Evolutionary conservation across 2,329 filamentous ascomycete genomes (phyloP), one percentile per base, ranked within the genome.

Genomic region (Penicillium sp.): DNA sequence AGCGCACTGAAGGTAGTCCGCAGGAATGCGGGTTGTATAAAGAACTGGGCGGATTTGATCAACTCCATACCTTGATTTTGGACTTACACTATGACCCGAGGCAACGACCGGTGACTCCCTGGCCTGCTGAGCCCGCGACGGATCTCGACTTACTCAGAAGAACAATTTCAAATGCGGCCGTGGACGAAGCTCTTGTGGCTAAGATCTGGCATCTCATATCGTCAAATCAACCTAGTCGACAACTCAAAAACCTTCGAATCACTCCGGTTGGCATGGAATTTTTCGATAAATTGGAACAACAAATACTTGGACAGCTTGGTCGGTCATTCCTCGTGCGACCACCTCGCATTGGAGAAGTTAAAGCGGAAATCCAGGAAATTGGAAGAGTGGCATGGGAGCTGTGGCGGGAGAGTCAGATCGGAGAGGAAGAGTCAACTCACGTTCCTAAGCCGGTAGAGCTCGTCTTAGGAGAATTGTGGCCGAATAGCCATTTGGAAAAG

Each of bases 261-360:
- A 42, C 39, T 1, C 39, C 39, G 1, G 39, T 42, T 18, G 39
- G 39, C 1, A 42, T 42, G 23, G 39, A 42, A n/a, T 42, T 42
- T 15, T 42, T 29, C 23, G 39, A 42, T 42, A 42, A 42, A 42
- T n/a, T 29, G 8, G 39, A 42, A 42, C 39, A 42, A 26, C 39
- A 26, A 8, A n/a, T 42, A 4, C 24, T 42, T 7, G 24, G 39
- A 7, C 39, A 42, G 15, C 24, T 42, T 6, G 39, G 39, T 13
- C 39, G 39, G 7, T 42, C 39, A 13, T 42, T 42, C 17, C 39
- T 42, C 17, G 39, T 42, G 5, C 23, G 23, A n/a, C 39, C 39
- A 6, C 24, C 15, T 4, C 9, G 17, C n/a, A 8, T 40, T 10
- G 37, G 23, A 4, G 37, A 29, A 13, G n/a, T 29, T 8, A 27